phyloP scores from a whole-genome alignment of 1,284 basidiomycete species.

The Sanghuangporus baumii region DNA sequence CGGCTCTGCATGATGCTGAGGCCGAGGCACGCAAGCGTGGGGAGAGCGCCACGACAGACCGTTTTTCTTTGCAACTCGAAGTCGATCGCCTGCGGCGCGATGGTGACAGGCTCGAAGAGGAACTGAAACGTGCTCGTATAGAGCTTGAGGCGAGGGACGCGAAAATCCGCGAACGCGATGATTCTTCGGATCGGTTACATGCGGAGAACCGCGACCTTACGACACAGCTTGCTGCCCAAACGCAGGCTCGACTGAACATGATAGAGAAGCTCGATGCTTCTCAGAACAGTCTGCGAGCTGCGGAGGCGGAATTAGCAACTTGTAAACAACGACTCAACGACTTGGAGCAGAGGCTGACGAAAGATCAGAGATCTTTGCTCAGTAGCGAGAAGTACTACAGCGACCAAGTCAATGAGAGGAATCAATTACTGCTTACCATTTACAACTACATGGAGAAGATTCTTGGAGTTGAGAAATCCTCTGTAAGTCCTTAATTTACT shows the following conservation, averaged over 20 bases:
- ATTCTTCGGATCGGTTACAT: conserved; percentile 66
- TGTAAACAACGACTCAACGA: conserved; percentile 62
- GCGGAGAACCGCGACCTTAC: conserved; percentile 76
- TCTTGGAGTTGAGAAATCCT: conserved; percentile 79
- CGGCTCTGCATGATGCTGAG: conserved; percentile 61
- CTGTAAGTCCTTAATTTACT: conserved; percentile 44
- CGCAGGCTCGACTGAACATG: conserved; percentile 77
- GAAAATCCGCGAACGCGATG: conserved; percentile 61
- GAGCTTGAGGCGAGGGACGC: conserved; percentile 70
- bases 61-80: conserved; percentile 87
- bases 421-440: conserved; percentile 85
- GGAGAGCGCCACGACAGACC: conserved; percentile 76
- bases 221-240: conserved; percentile 72
- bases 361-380: conserved; percentile 75
- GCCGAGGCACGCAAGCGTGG: conserved; percentile 69
- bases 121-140: conserved; percentile 67
- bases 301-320: conserved; percentile 57
- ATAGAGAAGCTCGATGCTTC: conserved; percentile 81
- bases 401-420: conserved; percentile 88
- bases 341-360: conserved; percentile 76
- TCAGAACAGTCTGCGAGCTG: conserved; percentile 52
- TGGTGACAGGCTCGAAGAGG: conserved; percentile 74
- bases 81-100: conserved; percentile 86
- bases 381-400: conserved; percentile 76
- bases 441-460: conserved; percentile 96